These are phyloP conservation scores for Acanthamoeba royreba DNA, from an alignment of 208 protist species.

Conservation along the genomic window DNA sequence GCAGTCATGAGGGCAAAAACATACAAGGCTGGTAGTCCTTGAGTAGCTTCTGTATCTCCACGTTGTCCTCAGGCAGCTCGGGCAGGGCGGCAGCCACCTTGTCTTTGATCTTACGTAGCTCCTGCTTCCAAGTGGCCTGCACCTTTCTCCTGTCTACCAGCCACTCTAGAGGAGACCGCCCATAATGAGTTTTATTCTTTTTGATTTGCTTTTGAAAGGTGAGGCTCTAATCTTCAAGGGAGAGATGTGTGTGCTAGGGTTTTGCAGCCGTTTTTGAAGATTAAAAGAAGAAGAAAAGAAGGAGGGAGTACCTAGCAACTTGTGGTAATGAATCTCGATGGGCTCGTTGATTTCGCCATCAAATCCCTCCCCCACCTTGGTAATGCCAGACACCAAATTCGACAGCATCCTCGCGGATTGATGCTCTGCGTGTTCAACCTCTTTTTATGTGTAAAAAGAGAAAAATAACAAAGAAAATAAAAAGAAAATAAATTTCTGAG, in stretches of 20 bases:
- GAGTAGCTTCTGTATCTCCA: not conserved
- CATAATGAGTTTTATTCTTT: too few relatives aligned
- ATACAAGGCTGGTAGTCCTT: not conserved
- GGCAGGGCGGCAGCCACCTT: not conserved
- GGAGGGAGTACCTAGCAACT: not conserved
- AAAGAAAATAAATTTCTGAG: too few relatives aligned
- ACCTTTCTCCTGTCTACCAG: not conserved
- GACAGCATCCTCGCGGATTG: not conserved
- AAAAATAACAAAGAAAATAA: not conserved
- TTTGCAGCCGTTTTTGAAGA: too few relatives aligned
- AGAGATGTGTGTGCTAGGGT: too few relatives aligned
- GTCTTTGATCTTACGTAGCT: not conserved
- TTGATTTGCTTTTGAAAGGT: too few relatives aligned
- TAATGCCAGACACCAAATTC: not conserved
- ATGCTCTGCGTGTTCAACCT: not conserved
- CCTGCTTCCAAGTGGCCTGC: not conserved
- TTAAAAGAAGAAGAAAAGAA: too few relatives aligned
- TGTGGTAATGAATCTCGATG: constrained; percentile 22
- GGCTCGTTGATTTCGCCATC: constrained; percentile 11
- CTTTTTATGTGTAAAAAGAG: not conserved
- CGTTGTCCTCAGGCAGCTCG: not conserved
- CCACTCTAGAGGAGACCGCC: too few relatives aligned
- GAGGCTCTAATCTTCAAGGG: too few relatives aligned
- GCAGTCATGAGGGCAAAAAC: too few relatives aligned
- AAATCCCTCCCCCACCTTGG: not conserved